These are phyloP conservation scores for Cryptococcus sp. DNA, from an alignment of 1,284 basidiomycete genomes.

Conservation along the genomic window DNA sequence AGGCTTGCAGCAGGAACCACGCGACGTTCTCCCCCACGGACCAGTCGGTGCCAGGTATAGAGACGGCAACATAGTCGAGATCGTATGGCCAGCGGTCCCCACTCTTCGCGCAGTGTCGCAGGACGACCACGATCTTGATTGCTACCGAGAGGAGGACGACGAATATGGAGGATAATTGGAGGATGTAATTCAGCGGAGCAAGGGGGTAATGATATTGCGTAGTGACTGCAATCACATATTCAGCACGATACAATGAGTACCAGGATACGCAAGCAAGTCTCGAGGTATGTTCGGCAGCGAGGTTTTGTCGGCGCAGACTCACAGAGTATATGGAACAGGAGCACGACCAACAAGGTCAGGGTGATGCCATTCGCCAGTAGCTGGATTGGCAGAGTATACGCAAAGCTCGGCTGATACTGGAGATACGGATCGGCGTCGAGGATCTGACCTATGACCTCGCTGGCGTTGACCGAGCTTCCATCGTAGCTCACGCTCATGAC, in stretches of 20 bases:
- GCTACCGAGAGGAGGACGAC: slow-evolving; percentile 75
- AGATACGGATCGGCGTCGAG: slow-evolving; percentile 68
- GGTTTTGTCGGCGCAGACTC: slow-evolving; percentile 6
- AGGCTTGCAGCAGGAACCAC: slow-evolving; percentile 85
- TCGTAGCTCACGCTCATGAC: no score
- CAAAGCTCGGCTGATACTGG: slow-evolving; percentile 70
- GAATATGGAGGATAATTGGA: slow-evolving; percentile 80
- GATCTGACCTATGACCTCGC: slow-evolving; percentile 7
- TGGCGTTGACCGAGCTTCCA: not conserved
- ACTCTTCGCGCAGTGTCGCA: slow-evolving; percentile 63
- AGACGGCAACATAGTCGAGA: slow-evolving; percentile 84
- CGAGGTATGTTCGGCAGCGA: not conserved
- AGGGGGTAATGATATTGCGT: slow-evolving; percentile 95
- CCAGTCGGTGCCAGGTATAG: slow-evolving; percentile 75
- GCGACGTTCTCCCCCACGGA: slow-evolving; percentile 67
- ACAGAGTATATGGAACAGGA: slow-evolving; percentile 85
- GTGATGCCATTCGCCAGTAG: slow-evolving; percentile 85
- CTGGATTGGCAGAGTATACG: slow-evolving; percentile 87
- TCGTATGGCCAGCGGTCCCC: slow-evolving; percentile 89
- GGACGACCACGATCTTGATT: slow-evolving; percentile 75
- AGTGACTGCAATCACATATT: slow-evolving; percentile 60
- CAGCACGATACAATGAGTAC: no score
- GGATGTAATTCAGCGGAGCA: slow-evolving; percentile 83
- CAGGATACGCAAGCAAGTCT: not conserved
- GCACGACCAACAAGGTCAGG: slow-evolving; percentile 80